Percentiles rank a stretch among this genome's conserved stretches.
phyloP scores from a whole-genome alignment of 2,329 filamentous ascomycete genomes.

The Amphichorda felina region DNA sequence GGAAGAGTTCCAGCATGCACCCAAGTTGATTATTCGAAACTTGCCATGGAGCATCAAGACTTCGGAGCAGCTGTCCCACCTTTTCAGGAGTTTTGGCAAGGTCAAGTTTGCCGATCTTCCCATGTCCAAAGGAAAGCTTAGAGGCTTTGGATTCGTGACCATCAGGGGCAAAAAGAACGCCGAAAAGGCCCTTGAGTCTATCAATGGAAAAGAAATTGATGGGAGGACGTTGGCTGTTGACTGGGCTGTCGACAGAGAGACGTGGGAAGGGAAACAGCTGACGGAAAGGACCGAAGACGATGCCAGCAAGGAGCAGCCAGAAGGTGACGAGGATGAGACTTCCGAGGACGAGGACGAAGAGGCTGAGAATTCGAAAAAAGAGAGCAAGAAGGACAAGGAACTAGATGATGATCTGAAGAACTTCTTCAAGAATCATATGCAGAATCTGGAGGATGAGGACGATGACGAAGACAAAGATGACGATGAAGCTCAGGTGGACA shows the following conservation, averaged over 20 bases:
- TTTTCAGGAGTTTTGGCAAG: slow-evolving; percentile 85
- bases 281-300: slow-evolving; percentile 69
- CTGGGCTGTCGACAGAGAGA: slow-evolving; percentile 87
- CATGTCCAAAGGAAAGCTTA: slow-evolving; percentile 60
- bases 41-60: slow-evolving; percentile 92
- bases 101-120: slow-evolving; percentile 81
- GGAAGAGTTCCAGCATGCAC: slow-evolving; percentile 51
- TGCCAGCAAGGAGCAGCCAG: slow-evolving; percentile 15
- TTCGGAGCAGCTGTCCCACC: slow-evolving; percentile 61
- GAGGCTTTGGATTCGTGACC: slow-evolving; percentile 88
- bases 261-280: slow-evolving; percentile 63
- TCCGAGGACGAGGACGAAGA: slow-evolving; percentile 13
- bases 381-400: slow-evolving; percentile 27
- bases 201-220: slow-evolving; percentile 87
- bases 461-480: slow-evolving; percentile 28
- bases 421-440: slow-evolving; percentile 46
- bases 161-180: slow-evolving; percentile 83
- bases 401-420: slow-evolving; percentile 35
- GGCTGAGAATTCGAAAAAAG: slow-evolving; percentile 18
- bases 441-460: slow-evolving; percentile 44
- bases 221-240: slow-evolving; percentile 85
- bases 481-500: slow-evolving; percentile 27
- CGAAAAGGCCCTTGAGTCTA: slow-evolving; percentile 68
- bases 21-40: slow-evolving; percentile 83
- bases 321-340: slow-evolving; percentile 15